Base-by-base conservation (phyloP, 768 basidiomycete genomes). In the Suillus tomentosus region DNA sequence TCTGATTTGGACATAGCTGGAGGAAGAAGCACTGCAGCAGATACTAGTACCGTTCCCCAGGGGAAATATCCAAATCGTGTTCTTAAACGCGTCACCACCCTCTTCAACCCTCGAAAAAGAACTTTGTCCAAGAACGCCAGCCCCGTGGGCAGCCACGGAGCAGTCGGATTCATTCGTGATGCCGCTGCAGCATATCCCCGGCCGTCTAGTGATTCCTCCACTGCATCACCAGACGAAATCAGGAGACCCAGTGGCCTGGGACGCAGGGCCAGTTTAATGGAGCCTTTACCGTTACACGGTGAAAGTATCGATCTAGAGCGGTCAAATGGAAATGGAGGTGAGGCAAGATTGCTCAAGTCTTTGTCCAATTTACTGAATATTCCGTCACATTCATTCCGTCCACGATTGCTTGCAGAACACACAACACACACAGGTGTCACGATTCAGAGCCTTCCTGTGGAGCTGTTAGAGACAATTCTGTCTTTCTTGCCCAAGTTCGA, bases 241-340 rank as follows among this genome's bases (percentile, higher is more conserved):
- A 72, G 74, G 40, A 71, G 74, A 15, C 74, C 74, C 11, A 75
- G 74, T 22, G 74, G 74, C 37, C 45, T 75, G 19, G 74, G 74
- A 37, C 66, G 75, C 55, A 71, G 76, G 3, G 74, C 74, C 3
- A 75, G 74, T 48, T 57, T 70, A 19, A 45, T 76, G 31, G 69
- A 59, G 54, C 71, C 72, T 42, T 24, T 15, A 10, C 60, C 61
- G 43, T 69, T 15, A 37, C 40, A 72, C 4, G 2, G 65, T 3
- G 63, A 61, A 53, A 66, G 57, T 31, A 69, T 67, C 15, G 60
- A 60, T 40, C 60, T 50, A 37, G 34, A 34, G 22, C 27, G 59
- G 60, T 9, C 64, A 24, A 13, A 36, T 6, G 40, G 42, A 56
- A 54, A 37, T 34, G 19, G 15, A 37, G 34, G 22, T 37, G 57